Percentiles rank a stretch among this genome's conserved stretches.
phyloP scores from a whole-genome alignment of 1,284 basidiomycete species.

The Naganishia sp. region DNA sequence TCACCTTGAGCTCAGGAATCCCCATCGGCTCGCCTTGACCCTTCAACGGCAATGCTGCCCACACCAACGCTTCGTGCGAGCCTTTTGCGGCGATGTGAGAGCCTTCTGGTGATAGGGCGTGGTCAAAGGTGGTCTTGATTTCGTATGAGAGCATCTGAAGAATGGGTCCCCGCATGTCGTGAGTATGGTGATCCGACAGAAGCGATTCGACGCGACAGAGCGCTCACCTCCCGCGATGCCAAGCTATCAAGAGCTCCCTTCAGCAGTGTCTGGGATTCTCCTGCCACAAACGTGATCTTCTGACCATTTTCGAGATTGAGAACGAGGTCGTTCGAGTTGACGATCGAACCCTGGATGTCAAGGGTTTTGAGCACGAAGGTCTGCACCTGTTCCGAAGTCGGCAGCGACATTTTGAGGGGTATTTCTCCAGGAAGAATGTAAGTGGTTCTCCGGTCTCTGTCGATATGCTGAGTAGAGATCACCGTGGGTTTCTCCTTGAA shows the following conservation, averaged over 20 bases:
- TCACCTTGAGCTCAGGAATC: constrained; percentile 63
- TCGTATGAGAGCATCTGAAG: constrained; percentile 80
- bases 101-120: constrained; percentile 78
- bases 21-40: constrained; percentile 69
- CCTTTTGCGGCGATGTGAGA: constrained; percentile 73
- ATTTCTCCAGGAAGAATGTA: not conserved
- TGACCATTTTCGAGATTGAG: constrained; percentile 65
- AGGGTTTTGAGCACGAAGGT: constrained; percentile 74
- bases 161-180: constrained; percentile 1
- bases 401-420: constrained; percentile 17
- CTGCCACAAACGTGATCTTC: constrained; percentile 58
- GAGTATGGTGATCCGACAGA: not conserved
- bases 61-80: constrained; percentile 92
- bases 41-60: constrained; percentile 73
- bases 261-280: constrained; percentile 75
- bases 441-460: not conserved
- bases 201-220: constrained; percentile 3
- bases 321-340: constrained; percentile 71
- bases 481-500: not conserved
- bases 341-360: constrained; percentile 57
- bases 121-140: constrained; percentile 72
- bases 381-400: constrained; percentile 65
- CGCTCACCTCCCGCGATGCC: constrained; percentile 74
- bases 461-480: not conserved
- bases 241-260: constrained; percentile 87